Evolutionary conservation across 441 rosid species (phyloP).

Genomic region (Capsella rubella): DNA sequence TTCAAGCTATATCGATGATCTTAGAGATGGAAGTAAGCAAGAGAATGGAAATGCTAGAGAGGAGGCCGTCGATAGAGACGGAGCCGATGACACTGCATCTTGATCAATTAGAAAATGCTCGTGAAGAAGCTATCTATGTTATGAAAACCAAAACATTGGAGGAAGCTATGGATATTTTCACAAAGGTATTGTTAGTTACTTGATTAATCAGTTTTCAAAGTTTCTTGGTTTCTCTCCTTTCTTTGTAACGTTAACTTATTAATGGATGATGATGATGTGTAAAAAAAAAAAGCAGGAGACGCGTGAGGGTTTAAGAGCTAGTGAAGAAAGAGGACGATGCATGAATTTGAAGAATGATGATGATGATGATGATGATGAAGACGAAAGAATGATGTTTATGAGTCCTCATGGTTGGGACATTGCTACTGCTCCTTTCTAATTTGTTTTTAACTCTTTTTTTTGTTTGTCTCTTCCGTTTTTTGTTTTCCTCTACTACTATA

Average conservation of each 20-base stretch:
- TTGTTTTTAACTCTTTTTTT: neutral
- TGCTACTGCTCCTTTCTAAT: constrained; percentile 41
- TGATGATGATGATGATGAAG: constrained; percentile 22
- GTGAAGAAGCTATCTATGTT: constrained; percentile 41
- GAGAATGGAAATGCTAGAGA: constrained; percentile 38
- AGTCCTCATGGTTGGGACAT: constrained; percentile 41
- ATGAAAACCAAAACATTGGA: constrained; percentile 36
- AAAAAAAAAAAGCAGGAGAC: constrained; percentile 29
- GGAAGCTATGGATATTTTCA: constrained; percentile 44
- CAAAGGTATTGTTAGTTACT: constrained; percentile 30
- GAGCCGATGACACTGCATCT: constrained; percentile 45
- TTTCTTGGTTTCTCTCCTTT: neutral
- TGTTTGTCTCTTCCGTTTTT: neutral
- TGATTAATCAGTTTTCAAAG: neutral
- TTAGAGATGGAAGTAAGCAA: constrained; percentile 35
- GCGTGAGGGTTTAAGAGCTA: constrained; percentile 20
- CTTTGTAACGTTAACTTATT: neutral
- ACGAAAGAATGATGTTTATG: constrained; percentile 21
- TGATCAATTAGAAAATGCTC: constrained; percentile 34
- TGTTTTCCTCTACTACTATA: neutral
- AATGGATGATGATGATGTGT: too few species aligned
- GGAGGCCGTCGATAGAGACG: constrained; percentile 43
- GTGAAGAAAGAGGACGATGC: constrained; percentile 21
- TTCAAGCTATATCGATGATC: neutral
- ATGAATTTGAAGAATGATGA: neutral